Evolutionary conservation across 331 rosid species (phyloP).

Genomic region (Malus hybrid): DNA sequence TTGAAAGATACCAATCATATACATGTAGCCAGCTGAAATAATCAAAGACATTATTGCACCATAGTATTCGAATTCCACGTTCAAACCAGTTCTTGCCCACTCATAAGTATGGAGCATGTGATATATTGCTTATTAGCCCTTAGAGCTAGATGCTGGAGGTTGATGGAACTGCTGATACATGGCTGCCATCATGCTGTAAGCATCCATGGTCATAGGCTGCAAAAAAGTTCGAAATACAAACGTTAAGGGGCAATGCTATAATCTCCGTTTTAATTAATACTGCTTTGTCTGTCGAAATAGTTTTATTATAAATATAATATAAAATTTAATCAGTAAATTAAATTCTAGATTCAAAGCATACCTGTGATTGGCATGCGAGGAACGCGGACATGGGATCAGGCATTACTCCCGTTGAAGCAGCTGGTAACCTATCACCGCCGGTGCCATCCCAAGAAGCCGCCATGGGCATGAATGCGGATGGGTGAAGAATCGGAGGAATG

Average conservation of each 20-base stretch:
- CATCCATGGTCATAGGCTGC: constrained; percentile 76
- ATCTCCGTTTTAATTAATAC: no score
- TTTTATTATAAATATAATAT: no score
- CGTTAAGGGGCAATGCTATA: neutral
- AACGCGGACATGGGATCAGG: constrained; percentile 52
- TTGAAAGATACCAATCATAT: neutral
- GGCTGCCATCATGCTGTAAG: constrained; percentile 59
- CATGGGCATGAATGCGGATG: constrained; percentile 55
- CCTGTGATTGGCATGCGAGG: constrained; percentile 74
- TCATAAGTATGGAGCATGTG: neutral
- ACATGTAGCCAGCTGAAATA: neutral
- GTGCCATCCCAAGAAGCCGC: constrained; percentile 54
- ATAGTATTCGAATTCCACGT: neutral
- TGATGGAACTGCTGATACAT: constrained; percentile 68
- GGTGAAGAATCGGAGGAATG: constrained; percentile 59
- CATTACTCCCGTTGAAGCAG: constrained; percentile 23
- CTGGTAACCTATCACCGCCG: constrained; percentile 33
- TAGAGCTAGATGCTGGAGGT: constrained; percentile 42
- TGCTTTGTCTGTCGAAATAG: no score
- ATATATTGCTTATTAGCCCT: constrained; percentile 19
- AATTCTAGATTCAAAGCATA: neutral
- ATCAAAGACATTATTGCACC: neutral
- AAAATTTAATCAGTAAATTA: no score
- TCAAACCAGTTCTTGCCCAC: neutral
- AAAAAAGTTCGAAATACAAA: neutral